Evolutionary conservation across 1,139 yeast species (phyloP), one percentile per base, ranked within the genome.

Genomic region (Tardiomyces blankii): DNA sequence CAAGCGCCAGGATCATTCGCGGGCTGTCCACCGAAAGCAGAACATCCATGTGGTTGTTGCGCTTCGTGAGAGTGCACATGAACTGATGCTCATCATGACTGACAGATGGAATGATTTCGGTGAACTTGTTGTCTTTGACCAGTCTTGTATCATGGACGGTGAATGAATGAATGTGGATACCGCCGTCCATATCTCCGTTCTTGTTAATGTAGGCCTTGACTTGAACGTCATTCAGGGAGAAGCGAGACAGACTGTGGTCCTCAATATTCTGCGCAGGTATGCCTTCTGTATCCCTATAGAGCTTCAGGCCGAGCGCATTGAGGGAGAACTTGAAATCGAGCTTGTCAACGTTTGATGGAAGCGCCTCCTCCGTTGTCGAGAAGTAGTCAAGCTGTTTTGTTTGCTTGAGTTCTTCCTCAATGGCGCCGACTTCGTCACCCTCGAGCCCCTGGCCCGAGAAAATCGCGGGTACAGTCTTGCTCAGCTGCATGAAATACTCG

Each of bases 1-100:
- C 98, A 52, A 91, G 67, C 0, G 96, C 96, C 43, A 91, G 64
- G 44, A 91, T 80, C 18, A 84, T 74, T 49, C 74, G 77, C 0
- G 97, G 96, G 51, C 82, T 83, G 53, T 88, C 95, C 12, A 89
- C 74, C 0, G 87, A 78, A 11, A 85, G 62, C 57, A 82, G 72
- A 1, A 77, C 64, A 39, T 81, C 75, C 4, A 77, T 68, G 38
- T 72, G 65, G 25, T 21, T 21, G 25, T 7, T 21, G 48, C 47
- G 47, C 21, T 49, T 27, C 11, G 62, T 56, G 0, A 74, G 57
- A 25, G 74, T 70, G 2, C 85, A 78, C 66, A 76, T 69, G 53
- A 93, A 82, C 59, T 91, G 98, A 56, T 84, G 72, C 30, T 77
- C 78, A 1, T 75, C 78, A 39, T 78, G 77, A 2, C 71, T 65